A percentile compares a stretch with the other conserved stretches of the same genome.
Conservation (phyloP, 768 basidiomycete species). For the Russula ochroleuca region DNA sequence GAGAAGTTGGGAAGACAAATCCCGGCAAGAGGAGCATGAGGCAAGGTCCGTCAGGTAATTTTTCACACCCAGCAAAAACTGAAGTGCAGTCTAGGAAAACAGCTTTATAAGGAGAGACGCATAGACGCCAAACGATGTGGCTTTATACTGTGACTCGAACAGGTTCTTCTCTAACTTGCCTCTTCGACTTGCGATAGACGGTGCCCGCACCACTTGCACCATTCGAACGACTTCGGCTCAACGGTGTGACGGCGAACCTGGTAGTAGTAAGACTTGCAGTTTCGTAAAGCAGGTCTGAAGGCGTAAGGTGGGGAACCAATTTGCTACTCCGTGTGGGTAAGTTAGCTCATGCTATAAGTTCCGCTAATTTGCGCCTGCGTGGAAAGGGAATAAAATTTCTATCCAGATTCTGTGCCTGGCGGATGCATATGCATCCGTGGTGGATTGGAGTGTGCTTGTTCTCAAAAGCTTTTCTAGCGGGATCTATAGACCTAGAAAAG, state of each 20-base stretch:
- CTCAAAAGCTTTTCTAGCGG: background rate
- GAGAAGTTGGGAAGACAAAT: slow-evolving; percentile 18
- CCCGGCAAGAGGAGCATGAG: slow-evolving; percentile 15
- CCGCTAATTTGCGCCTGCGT: slow-evolving; percentile 12
- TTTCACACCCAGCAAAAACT: slow-evolving; percentile 25
- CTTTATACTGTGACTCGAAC: slow-evolving; percentile 10
- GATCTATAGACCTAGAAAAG: background rate
- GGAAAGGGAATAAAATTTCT: slow-evolving; percentile 9
- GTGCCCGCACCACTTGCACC: background rate
- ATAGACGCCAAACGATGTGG: slow-evolving; percentile 19
- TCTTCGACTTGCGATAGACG: background rate
- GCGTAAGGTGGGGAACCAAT: background rate
- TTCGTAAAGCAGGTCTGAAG: background rate
- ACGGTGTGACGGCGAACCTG: background rate
- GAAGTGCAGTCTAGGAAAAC: slow-evolving; percentile 17
- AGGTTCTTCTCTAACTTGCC: background rate
- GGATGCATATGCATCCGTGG: background rate
- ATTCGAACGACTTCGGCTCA: background rate
- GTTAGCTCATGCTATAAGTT: slow-evolving; percentile 3
- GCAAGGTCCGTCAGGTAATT: slow-evolving; percentile 19
- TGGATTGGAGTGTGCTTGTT: background rate
- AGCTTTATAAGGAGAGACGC: slow-evolving; percentile 14
- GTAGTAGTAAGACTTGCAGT: background rate
- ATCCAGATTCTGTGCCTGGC: slow-evolving; percentile 12
- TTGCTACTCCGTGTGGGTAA: background rate